These are phyloP conservation scores for Tillandsia leiboldiana DNA, from an alignment of 176 grass and related monocot genomes.

Conservation along the genomic window DNA sequence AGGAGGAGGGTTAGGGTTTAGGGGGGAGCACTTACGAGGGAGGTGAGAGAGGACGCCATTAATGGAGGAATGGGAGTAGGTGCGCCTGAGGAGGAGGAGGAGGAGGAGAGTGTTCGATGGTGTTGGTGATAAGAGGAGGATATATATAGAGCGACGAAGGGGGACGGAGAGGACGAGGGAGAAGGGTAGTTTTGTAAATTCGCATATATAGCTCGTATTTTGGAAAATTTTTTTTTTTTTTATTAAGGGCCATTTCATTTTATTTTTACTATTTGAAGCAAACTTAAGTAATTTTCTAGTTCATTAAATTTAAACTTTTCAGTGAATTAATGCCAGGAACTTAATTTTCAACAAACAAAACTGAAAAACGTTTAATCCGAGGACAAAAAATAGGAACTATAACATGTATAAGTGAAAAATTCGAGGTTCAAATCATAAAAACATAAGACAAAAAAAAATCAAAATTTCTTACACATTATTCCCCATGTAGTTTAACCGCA, in stretches of 20 bases:
- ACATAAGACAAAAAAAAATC: no score
- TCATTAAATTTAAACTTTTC: no score
- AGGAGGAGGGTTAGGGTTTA: not conserved
- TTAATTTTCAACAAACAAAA: no score
- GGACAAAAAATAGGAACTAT: no score
- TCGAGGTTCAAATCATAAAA: no score
- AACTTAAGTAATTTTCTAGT: not conserved
- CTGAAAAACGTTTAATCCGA: no score
- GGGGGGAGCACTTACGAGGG: not conserved
- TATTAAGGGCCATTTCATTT: not conserved
- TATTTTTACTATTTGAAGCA: not conserved
- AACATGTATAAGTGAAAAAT: no score
- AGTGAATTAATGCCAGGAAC: no score
- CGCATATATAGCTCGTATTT: not conserved
- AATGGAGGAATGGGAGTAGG: not conserved
- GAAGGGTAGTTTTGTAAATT: no score
- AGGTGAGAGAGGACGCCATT: slow-evolving; percentile 14
- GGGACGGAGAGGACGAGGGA: no score
- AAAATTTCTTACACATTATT: no score
- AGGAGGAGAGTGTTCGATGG: not conserved
- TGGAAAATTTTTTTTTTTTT: not conserved
- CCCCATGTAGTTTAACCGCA: no score
- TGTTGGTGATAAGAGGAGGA: not conserved
- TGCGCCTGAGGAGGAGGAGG: not conserved
- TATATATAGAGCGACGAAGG: not conserved